A percentile compares a stretch with the other conserved stretches of the same genome.
These are phyloP conservation scores for Gossypium aridum DNA, from an alignment of 441 rosid genomes.

Conservation along the genomic window DNA sequence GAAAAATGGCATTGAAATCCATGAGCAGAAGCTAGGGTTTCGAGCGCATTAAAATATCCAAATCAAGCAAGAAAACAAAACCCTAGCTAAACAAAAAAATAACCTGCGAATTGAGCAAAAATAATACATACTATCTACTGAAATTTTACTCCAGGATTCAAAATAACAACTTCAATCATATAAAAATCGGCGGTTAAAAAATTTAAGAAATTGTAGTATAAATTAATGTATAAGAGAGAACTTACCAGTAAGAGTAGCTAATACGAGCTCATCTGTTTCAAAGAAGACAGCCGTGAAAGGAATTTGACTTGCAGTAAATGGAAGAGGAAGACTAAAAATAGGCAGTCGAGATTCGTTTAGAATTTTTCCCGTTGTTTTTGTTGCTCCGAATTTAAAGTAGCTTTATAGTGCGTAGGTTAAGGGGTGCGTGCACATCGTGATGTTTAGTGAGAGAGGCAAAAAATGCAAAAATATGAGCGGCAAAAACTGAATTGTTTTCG, in stretches of 20 bases:
- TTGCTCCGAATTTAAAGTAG: background rate
- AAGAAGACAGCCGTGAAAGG: background rate
- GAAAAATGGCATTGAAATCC: background rate
- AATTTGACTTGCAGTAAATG: background rate
- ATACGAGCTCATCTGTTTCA: background rate
- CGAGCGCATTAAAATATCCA: background rate
- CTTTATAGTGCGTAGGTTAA: conserved; percentile 10
- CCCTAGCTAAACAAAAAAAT: background rate
- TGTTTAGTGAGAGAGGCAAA: background rate
- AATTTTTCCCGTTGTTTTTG: background rate
- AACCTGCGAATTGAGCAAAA: background rate
- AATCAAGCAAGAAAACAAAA: background rate
- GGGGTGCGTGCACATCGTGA: background rate
- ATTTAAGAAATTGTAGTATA: background rate
- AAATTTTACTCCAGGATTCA: background rate
- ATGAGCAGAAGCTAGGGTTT: conserved; percentile 1
- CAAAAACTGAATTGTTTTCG: background rate
- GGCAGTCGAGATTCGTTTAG: background rate
- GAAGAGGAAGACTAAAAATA: background rate
- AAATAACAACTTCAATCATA: background rate
- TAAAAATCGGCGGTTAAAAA: background rate
- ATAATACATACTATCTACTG: background rate
- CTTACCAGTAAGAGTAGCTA: background rate
- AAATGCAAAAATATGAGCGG: background rate
- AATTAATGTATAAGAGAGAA: background rate